Base-by-base conservation (phyloP, 176 grass and related monocot species). In the Oryza brachyantha region DNA sequence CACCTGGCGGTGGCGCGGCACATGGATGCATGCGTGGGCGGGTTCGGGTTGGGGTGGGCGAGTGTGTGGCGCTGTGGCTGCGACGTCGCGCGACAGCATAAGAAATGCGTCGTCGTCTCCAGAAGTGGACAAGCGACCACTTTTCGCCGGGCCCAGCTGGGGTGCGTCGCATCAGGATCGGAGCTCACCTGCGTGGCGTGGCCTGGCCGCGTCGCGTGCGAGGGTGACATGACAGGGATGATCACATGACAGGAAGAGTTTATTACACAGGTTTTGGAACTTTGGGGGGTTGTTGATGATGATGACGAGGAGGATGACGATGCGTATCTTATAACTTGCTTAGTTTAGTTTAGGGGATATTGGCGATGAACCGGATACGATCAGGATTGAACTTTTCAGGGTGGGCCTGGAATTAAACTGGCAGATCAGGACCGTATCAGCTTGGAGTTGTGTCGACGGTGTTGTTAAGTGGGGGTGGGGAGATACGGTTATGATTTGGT, bases 41-140 rank as follows among this genome's bases (percentile, higher is more conserved):
- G 41, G 13, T 5, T 45, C 31, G 42, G 42, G 42, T 5, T 12
- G 0, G n/a, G n/a, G n/a, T n/a, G n/a, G n/a, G n/a, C n/a, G n/a
- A 43, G 43, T 16, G 43, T 17, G 48, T n/a, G 48, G 48, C 17
- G 19, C 16, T 14, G 4, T 4, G 13, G 13, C 0, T 21, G 16
- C 48, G 48, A 52, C 48, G 48, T 52, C 19, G 19, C 48, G 17
- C 21, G 46, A 52, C 46, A 52, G 5, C n/a, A 6, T 5, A 37
- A 16, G 27, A 21, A 68, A 39, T 0, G 63, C 24, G 29, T 5
- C 4, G 1, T 34, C 40, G 8, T n/a, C 19, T 77, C 9, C 40
- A 77, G 61, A 57, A 57, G 29, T 41, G 60, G 83, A 79, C 74
- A 78, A 78, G 19, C 22, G 55, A 78, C 8, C 74, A 25, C 74